These are phyloP conservation scores for Asterella californica DNA, from an alignment of 225 moss, liverwort and hornwort genomes.

Conservation along the genomic window DNA sequence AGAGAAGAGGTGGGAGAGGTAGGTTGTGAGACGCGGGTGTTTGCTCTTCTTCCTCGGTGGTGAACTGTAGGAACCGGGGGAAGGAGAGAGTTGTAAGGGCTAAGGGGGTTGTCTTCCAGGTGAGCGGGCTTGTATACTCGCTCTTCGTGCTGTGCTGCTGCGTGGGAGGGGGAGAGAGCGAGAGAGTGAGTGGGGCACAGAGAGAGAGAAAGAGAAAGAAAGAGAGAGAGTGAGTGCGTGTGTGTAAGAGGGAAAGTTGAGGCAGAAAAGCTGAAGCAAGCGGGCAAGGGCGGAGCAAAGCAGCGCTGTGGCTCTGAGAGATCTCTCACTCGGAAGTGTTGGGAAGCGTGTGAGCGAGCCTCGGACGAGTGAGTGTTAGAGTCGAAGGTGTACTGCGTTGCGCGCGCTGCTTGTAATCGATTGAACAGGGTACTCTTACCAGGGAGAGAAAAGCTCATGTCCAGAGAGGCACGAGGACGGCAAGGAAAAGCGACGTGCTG, in stretches of 20 bases:
- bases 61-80: neutral
- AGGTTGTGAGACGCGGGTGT: slow-evolving; percentile 26
- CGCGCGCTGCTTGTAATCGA: neutral
- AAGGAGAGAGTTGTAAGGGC: slow-evolving; percentile 1
- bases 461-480: slow-evolving; percentile 25
- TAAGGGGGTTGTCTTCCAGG: neutral
- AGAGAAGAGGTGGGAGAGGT: slow-evolving; percentile 4
- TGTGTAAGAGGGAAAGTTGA: neutral
- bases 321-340: neutral
- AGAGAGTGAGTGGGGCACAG: neutral
- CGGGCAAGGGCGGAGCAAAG: neutral
- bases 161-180: neutral
- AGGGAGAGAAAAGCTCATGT: slow-evolving; percentile 26
- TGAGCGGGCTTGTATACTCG: neutral
- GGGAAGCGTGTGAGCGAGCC: neutral
- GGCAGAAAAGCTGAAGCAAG: neutral
- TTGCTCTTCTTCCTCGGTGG: neutral
- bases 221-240: neutral
- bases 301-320: neutral
- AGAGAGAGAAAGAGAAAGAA: neutral
- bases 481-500: slow-evolving; percentile 19
- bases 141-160: neutral
- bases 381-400: neutral
- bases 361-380: neutral
- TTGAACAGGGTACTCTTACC: neutral